A percentile compares a stretch with the other conserved stretches of the same genome.
Conservation (phyloP, 225 moss, liverwort and hornwort genomes). For the Lunularia cruciata region DNA sequence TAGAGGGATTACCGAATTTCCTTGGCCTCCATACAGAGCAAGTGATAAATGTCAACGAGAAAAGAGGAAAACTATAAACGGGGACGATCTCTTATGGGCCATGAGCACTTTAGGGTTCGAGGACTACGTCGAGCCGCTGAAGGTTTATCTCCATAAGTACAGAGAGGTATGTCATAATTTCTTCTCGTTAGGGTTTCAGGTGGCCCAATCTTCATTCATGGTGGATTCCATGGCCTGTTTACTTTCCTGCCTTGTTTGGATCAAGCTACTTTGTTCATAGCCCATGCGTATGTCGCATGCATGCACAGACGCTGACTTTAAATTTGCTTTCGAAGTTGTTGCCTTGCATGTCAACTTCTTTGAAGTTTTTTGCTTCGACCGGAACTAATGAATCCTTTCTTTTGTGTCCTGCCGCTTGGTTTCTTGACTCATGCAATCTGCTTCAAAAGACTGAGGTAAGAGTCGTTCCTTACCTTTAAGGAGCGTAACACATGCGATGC, state of each 20-base stretch:
- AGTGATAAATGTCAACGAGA: constrained; percentile 96
- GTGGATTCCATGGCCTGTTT: background rate
- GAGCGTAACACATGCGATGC: too few relatives aligned
- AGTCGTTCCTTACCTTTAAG: background rate
- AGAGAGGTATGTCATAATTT: constrained; percentile 56
- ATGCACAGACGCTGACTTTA: background rate
- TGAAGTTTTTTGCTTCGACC: background rate
- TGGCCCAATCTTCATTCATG: background rate
- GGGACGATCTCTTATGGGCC: constrained; percentile 94
- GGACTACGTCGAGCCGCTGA: constrained; percentile 90
- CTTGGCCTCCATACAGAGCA: constrained; percentile 50
- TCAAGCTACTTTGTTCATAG: background rate
- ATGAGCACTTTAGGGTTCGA: constrained; percentile 99
- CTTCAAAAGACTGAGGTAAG: constrained; percentile 25
- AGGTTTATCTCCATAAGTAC: constrained; percentile 86
- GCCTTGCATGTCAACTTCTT: too few relatives aligned
- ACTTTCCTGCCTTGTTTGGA: too few relatives aligned
- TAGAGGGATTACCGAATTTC: background rate
- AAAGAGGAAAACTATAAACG: constrained; percentile 89
- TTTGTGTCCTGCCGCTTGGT: background rate
- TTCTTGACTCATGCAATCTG: background rate
- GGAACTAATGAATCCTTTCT: background rate
- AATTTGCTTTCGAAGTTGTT: too few relatives aligned
- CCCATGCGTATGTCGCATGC: background rate
- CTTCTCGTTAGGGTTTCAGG: background rate